Evolutionary conservation across 177 flowering plant genomes (phyloP).

Genomic region (Vitis hybrid): DNA sequence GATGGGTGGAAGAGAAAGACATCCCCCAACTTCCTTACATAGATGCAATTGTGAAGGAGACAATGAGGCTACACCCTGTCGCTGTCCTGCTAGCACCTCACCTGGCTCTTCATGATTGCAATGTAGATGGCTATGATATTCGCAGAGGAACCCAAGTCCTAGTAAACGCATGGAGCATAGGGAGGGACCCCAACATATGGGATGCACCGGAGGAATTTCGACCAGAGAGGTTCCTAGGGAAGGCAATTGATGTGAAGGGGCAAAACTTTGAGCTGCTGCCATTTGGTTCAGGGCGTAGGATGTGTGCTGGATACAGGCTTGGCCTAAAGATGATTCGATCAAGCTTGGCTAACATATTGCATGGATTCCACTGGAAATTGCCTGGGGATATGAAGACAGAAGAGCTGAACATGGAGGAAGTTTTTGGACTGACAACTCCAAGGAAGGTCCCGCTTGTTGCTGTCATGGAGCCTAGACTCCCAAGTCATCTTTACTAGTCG

Average conservation of each 20-base stretch:
- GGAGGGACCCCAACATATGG: neutral
- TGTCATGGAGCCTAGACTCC: constrained; percentile 1
- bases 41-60: neutral
- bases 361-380: constrained; percentile 6
- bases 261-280: too few species aligned
- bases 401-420: too few species aligned
- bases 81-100: neutral
- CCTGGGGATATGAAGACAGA: neutral
- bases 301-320: too few species aligned
- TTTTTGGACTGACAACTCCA: neutral
- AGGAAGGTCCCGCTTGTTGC: constrained; percentile 2
- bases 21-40: too few species aligned
- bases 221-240: too few species aligned
- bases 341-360: neutral
- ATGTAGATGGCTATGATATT: neutral
- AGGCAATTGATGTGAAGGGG: too few species aligned
- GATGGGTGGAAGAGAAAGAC: too few species aligned
- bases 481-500: neutral
- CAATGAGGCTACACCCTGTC: neutral
- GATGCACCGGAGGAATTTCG: too few species aligned
- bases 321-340: neutral
- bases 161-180: neutral
- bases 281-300: too few species aligned
- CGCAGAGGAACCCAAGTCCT: neutral
- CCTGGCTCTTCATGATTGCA: neutral